These are phyloP conservation scores for Saturnispora halmiae DNA, from an alignment of 805 yeast species.

Conservation along the genomic window DNA sequence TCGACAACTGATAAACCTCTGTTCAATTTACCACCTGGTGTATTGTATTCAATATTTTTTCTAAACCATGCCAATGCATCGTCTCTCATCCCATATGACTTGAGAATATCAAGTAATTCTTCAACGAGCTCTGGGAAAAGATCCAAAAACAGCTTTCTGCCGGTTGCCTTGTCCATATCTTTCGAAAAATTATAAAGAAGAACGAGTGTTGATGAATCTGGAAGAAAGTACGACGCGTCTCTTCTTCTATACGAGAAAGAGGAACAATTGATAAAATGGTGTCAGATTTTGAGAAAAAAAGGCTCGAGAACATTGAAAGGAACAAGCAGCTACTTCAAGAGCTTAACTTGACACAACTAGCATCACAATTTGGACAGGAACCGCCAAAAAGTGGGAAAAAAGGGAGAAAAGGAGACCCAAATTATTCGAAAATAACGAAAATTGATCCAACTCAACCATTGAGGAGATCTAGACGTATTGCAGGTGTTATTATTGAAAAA, in stretches of 20 bases:
- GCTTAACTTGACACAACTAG: conserved; percentile 54
- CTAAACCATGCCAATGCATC: conserved; percentile 85
- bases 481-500: conserved; percentile 45
- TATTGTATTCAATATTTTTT: conserved; percentile 66
- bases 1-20: conserved; percentile 94
- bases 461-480: conserved; percentile 69
- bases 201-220: no score
- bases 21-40: conserved; percentile 95
- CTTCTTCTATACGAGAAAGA: no score
- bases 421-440: conserved; percentile 21
- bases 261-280: no score
- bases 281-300: conserved; percentile 60
- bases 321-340: conserved; percentile 67
- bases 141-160: conserved; percentile 48
- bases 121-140: conserved; percentile 71
- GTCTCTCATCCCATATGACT: conserved; percentile 67
- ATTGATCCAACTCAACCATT: conserved; percentile 38
- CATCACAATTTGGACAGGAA: conserved; percentile 25
- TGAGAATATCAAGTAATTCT: conserved; percentile 58
- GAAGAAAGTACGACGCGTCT: no score
- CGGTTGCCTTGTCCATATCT: conserved; percentile 29
- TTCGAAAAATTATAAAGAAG: no score
- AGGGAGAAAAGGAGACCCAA: conserved; percentile 11
- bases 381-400: background rate
- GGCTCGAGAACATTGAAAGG: conserved; percentile 73